phyloP scores from a whole-genome alignment of 441 rosid species.

The Manihot esculenta region DNA sequence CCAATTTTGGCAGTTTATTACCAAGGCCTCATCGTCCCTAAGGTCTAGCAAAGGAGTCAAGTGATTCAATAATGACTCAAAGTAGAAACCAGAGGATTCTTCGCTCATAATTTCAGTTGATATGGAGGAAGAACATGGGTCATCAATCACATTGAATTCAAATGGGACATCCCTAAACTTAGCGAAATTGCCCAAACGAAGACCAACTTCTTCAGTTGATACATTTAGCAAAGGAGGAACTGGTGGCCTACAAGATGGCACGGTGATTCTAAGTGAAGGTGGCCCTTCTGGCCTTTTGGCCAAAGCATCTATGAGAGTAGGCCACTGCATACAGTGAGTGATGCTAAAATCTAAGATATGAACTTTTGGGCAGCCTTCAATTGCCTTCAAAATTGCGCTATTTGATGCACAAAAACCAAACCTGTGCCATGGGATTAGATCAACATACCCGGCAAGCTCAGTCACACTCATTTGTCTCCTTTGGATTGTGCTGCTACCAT shows the following conservation, averaged over 20 bases:
- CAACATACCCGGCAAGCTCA: slow-evolving; percentile 67
- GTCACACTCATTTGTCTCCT: slow-evolving; percentile 53
- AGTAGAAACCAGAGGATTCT: slow-evolving; percentile 12
- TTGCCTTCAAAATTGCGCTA: slow-evolving; percentile 46
- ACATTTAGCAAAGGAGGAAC: slow-evolving; percentile 61
- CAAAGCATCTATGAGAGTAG: slow-evolving; percentile 64
- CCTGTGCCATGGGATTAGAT: slow-evolving; percentile 71
- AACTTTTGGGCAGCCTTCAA: slow-evolving; percentile 46
- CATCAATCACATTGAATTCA: slow-evolving; percentile 45
- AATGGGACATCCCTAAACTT: slow-evolving; percentile 52
- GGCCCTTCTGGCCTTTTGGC: slow-evolving; percentile 63
- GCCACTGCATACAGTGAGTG: slow-evolving; percentile 74
- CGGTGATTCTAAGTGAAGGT: slow-evolving; percentile 55
- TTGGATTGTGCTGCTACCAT: slow-evolving; percentile 32
- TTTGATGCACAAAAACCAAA: slow-evolving; percentile 67
- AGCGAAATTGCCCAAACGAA: slow-evolving; percentile 54
- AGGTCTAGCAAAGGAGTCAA: slow-evolving; percentile 36
- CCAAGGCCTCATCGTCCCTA: slow-evolving; percentile 50
- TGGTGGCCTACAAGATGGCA: slow-evolving; percentile 45
- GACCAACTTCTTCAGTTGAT: slow-evolving; percentile 50
- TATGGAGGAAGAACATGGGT: not conserved
- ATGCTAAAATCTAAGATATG: slow-evolving; percentile 63
- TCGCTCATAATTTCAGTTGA: slow-evolving; percentile 11
- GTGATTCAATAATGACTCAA: slow-evolving; percentile 36
- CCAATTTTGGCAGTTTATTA: slow-evolving; percentile 69